Percentiles rank a stretch among this genome's conserved stretches.
phyloP scores from a whole-genome alignment of 2,329 filamentous ascomycete species.

The Fusarium dlaminii region DNA sequence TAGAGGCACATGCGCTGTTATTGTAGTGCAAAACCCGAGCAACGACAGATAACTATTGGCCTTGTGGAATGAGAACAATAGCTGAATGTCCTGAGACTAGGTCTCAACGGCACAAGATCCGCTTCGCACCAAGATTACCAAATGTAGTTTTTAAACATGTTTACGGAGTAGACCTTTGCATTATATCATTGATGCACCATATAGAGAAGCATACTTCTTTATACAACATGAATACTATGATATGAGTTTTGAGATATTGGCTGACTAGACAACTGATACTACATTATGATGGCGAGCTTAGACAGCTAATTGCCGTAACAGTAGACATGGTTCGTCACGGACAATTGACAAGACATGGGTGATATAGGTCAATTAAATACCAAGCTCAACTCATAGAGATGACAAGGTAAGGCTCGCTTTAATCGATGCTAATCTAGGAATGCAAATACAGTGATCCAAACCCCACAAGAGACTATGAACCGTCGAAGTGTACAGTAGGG shows the following conservation, averaged over 20 bases:
- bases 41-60: not conserved
- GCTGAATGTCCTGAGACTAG: fast-evolving
- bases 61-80: not conserved
- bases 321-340: not conserved
- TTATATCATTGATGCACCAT: fast-evolving
- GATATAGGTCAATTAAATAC: conserved; percentile 1
- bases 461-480: not conserved
- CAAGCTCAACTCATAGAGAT: not conserved
- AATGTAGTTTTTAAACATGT: fast-evolving
- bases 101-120: not conserved
- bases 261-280: not conserved
- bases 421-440: not conserved
- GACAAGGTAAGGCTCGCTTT: not conserved
- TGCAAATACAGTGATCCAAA: not conserved
- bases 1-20: not conserved
- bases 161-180: fast-evolving
- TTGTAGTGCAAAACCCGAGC: not conserved
- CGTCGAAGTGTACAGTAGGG: not conserved
- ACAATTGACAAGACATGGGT: fast-evolving
- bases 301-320: fast-evolving
- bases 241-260: fast-evolving
- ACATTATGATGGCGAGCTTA: not conserved
- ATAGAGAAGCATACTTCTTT: too few species aligned
- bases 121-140: not conserved
- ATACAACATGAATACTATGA: fast-evolving